Conservation (phyloP, 495 filamentous ascomycete genomes). For the Wilcoxina mikolae region DNA sequence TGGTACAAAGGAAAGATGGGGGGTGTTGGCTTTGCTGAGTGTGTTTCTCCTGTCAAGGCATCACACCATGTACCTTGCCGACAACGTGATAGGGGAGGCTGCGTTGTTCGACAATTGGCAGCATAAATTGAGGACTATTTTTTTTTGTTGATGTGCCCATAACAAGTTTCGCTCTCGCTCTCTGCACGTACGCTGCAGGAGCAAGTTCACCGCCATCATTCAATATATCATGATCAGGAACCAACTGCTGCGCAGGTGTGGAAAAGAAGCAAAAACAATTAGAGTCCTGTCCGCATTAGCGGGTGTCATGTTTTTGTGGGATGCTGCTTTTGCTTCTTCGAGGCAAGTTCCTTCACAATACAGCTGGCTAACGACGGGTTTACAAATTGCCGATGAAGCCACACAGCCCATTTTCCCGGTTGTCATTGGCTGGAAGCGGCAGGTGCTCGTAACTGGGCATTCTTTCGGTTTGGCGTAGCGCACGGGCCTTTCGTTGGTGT, state of each 20-base stretch:
- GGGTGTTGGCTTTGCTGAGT: background rate
- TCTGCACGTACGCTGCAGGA: background rate
- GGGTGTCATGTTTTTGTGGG: conserved; percentile 2
- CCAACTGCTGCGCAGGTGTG: background rate
- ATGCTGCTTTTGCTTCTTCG: background rate
- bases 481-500: conserved; percentile 6
- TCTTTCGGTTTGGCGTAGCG: conserved; percentile 23
- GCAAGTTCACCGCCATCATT: background rate
- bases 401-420: conserved; percentile 23
- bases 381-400: background rate
- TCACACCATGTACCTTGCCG: background rate
- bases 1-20: too few species aligned
- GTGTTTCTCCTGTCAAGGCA: conserved; percentile 1
- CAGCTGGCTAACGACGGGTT: background rate
- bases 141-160: too few species aligned
- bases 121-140: background rate
- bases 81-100: background rate
- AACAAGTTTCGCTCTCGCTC: too few species aligned
- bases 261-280: background rate
- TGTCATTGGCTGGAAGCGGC: conserved; percentile 27
- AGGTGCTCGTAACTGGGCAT: conserved; percentile 24
- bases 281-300: background rate
- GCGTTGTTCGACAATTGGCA: background rate
- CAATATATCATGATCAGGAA: conserved; percentile 2
- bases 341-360: background rate